A percentile compares a stretch with the other conserved stretches of the same genome.
Evolutionary conservation across 2,329 filamentous ascomycete genomes (phyloP).

Genomic region (Aspergillus sp.): DNA sequence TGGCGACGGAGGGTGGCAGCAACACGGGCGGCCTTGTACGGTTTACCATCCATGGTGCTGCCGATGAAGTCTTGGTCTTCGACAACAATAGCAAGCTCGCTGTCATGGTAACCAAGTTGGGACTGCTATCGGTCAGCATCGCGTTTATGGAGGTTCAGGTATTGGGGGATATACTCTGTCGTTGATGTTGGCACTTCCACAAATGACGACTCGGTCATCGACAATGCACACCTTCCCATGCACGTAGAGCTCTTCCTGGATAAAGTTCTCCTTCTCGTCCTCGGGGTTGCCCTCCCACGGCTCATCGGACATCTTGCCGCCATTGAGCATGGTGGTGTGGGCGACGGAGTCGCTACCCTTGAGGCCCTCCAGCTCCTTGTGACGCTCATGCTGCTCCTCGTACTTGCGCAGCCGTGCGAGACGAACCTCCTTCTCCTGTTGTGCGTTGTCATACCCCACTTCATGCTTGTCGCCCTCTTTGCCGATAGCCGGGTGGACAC

Average conservation of each 20-base stretch:
- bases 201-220: constrained; percentile 79
- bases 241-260: constrained; percentile 95
- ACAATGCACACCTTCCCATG: constrained; percentile 85
- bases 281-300: constrained; percentile 73
- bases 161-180: constrained; percentile 50
- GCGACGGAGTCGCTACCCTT: constrained; percentile 61
- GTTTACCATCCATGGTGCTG: constrained; percentile 70
- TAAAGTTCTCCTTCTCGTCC: constrained; percentile 80
- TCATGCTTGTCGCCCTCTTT: constrained; percentile 50
- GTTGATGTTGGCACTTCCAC: constrained; percentile 72
- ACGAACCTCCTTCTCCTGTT: constrained; percentile 46
- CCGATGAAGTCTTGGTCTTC: constrained; percentile 73
- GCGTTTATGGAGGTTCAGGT: background rate
- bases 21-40: constrained; percentile 72
- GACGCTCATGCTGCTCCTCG: constrained; percentile 23
- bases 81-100: constrained; percentile 86
- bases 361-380: constrained; percentile 24
- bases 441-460: constrained; percentile 36
- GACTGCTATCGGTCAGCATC: constrained; percentile 47
- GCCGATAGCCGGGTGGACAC: constrained; percentile 57
- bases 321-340: constrained; percentile 77
- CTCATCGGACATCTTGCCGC: constrained; percentile 66
- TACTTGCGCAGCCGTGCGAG: constrained; percentile 40
- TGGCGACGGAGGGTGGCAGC: constrained; percentile 79
- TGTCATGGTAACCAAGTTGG: constrained; percentile 81